phyloP scores from a whole-genome alignment of 2,329 filamentous ascomycete genomes.

The Pestalotiopsis sp. region DNA sequence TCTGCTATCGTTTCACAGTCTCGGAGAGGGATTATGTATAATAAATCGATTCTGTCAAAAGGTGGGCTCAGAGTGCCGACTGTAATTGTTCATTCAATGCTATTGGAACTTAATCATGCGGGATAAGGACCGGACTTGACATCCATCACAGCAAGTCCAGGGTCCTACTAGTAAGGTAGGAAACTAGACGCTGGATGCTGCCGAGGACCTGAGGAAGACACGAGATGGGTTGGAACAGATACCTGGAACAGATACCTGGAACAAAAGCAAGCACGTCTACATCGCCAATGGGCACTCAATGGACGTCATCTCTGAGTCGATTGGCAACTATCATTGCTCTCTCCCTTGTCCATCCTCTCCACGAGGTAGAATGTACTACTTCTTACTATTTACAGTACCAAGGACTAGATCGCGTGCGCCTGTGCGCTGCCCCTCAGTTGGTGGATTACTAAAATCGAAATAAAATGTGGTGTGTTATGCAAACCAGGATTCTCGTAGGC shows the following conservation, averaged over 20 bases:
- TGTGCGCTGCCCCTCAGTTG: background rate
- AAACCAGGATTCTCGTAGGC: background rate
- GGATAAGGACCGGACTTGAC: background rate
- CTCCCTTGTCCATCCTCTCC: background rate
- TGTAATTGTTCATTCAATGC: background rate
- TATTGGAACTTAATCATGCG: background rate
- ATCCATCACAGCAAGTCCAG: too few relatives aligned
- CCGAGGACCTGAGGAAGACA: too few relatives aligned
- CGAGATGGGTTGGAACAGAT: too few relatives aligned
- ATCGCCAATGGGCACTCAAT: too few relatives aligned
- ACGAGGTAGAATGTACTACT: background rate
- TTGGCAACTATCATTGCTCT: background rate
- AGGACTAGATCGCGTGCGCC: background rate
- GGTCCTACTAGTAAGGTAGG: too few relatives aligned
- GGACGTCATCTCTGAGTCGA: too few relatives aligned
- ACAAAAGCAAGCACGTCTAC: too few relatives aligned
- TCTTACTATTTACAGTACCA: background rate
- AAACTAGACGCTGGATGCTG: too few relatives aligned
- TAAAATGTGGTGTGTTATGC: background rate
- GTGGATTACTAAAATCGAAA: background rate
- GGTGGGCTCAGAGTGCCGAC: background rate
- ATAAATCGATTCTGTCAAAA: background rate
- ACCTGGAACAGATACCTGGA: too few relatives aligned
- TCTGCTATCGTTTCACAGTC: background rate
- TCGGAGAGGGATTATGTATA: background rate